These are phyloP conservation scores for Achlya hypogyna DNA, from an alignment of 352 stramenopile genomes.

Conservation along the genomic window DNA sequence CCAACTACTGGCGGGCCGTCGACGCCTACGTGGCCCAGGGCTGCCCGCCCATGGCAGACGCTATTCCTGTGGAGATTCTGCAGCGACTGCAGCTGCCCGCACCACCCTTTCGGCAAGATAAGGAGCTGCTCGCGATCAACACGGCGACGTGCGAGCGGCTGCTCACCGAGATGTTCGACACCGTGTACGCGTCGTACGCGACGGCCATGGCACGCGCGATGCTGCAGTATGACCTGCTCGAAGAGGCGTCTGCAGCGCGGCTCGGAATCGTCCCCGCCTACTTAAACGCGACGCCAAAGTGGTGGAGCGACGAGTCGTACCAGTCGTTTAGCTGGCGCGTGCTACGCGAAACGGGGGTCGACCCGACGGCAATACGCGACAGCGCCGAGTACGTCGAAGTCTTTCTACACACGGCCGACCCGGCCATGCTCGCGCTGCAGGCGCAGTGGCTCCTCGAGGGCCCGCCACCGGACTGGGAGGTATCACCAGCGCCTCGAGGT, in stretches of 20 bases:
- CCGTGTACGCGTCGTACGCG: constrained; percentile 72
- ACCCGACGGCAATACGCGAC: constrained; percentile 24
- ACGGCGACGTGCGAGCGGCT: constrained; percentile 46
- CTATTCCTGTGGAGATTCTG: constrained; percentile 53
- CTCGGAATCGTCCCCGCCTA: constrained; percentile 82
- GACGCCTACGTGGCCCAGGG: constrained; percentile 44
- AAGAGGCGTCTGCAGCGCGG: constrained; percentile 48
- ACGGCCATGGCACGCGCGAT: constrained; percentile 67
- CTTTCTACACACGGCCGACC: constrained; percentile 59
- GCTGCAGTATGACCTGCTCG: constrained; percentile 82
- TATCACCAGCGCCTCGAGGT: constrained; percentile 15
- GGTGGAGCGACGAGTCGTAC: constrained; percentile 77
- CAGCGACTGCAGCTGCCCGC: constrained; percentile 60
- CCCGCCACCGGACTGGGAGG: constrained; percentile 60
- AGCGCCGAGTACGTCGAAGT: constrained; percentile 32
- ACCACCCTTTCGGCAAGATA: constrained; percentile 33
- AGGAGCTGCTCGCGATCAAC: constrained; percentile 42
- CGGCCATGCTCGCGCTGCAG: constrained; percentile 79
- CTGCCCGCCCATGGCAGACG: constrained; percentile 48
- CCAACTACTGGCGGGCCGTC: constrained; percentile 80
- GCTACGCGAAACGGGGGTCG: constrained; percentile 65
- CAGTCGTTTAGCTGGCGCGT: constrained; percentile 68
- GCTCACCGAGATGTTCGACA: constrained; percentile 65
- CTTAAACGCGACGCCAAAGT: constrained; percentile 69
- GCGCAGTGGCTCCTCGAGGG: constrained; percentile 79